A percentile compares a stretch with the other conserved stretches of the same genome.
phyloP scores from a whole-genome alignment of 1,139 yeast species.

The Suzukiozyma palmioleophila region DNA sequence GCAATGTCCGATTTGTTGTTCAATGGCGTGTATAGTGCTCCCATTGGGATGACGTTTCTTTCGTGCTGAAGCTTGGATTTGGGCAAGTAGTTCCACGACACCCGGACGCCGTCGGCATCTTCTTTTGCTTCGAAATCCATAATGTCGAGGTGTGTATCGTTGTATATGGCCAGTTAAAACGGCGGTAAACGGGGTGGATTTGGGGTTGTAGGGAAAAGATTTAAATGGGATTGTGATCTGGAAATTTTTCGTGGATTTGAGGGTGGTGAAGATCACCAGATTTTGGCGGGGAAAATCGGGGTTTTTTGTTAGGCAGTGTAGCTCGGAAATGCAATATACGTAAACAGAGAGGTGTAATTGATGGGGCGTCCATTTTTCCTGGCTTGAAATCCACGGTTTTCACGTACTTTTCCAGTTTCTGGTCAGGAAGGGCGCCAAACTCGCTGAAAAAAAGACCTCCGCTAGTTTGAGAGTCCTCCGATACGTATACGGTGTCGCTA shows the following conservation, averaged over 20 bases:
- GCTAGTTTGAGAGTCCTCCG: too few relatives aligned
- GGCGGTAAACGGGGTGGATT: neutral
- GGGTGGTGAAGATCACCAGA: neutral
- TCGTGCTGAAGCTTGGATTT: constrained; percentile 55
- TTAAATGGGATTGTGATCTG: neutral
- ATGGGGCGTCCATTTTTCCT: too few relatives aligned
- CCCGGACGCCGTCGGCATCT: constrained; percentile 84
- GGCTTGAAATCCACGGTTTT: too few relatives aligned
- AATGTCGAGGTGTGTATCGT: neutral
- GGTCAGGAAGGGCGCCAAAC: too few relatives aligned
- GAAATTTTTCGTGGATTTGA: neutral
- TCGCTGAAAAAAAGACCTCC: too few relatives aligned
- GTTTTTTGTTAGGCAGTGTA: too few relatives aligned
- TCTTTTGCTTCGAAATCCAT: constrained; percentile 69
- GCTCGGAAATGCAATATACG: too few relatives aligned
- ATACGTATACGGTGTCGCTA: too few relatives aligned
- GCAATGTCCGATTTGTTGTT: constrained; percentile 45
- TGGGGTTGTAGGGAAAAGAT: neutral
- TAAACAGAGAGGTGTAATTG: too few relatives aligned
- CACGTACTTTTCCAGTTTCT: too few relatives aligned
- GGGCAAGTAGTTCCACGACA: constrained; percentile 86
- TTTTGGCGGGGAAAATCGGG: neutral
- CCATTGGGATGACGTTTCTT: constrained; percentile 57
- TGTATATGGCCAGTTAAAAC: too few relatives aligned
- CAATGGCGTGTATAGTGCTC: constrained; percentile 65